Percentiles rank a stretch among this genome's conserved stretches.
These are phyloP conservation scores for Senecio squalidus DNA, from an alignment of 140 eudicot genomes.

Conservation along the genomic window DNA sequence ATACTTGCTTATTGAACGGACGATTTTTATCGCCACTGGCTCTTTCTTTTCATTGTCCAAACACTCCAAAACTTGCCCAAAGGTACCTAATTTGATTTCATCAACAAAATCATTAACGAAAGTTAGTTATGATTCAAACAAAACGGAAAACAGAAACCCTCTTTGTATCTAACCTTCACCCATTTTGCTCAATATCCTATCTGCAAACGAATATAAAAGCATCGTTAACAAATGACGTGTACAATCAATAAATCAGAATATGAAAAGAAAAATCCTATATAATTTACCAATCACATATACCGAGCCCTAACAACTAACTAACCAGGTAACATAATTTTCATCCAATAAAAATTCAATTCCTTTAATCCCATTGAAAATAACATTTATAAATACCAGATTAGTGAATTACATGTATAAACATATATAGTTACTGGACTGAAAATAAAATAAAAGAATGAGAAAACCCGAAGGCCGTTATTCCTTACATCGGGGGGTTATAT, in stretches of 20 bases:
- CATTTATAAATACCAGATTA: neutral
- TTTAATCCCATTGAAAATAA: neutral
- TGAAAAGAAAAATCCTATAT: neutral
- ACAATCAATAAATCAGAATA: neutral
- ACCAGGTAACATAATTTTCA: neutral
- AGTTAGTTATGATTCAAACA: neutral
- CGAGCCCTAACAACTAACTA: neutral
- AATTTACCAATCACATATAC: neutral
- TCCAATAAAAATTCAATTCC: neutral
- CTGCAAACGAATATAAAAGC: conserved; percentile 42
- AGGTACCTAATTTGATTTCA: conserved; percentile 59
- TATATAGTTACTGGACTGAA: too few species aligned
- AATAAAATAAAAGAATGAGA: too few species aligned
- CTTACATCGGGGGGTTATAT: conserved; percentile 91
- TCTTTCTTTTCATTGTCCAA: conserved; percentile 83
- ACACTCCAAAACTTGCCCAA: conserved; percentile 97
- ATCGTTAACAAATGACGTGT: neutral
- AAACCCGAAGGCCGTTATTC: neutral
- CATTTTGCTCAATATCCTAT: conserved; percentile 93
- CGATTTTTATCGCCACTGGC: conserved; percentile 85
- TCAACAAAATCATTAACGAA: neutral
- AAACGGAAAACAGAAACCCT: neutral
- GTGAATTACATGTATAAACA: neutral
- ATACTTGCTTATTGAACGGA: conserved; percentile 75
- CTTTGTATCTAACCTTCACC: conserved; percentile 80